Evolutionary conservation across 257 asterid genomes (phyloP).

Genomic region (Agastache rugosa): DNA sequence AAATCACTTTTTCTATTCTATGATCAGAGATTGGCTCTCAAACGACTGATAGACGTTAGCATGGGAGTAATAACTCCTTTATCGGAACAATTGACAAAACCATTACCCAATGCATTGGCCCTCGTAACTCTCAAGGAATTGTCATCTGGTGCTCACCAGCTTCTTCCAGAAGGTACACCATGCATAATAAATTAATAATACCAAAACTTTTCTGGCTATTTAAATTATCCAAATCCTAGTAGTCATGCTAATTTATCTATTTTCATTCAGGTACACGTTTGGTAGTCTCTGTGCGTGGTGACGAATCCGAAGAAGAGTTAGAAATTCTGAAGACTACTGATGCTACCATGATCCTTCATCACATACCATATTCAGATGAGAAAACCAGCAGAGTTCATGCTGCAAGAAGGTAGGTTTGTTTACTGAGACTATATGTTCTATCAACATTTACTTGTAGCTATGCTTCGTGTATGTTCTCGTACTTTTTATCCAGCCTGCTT

Average conservation of each 20-base stretch:
- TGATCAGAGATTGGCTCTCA: conserved; percentile 87
- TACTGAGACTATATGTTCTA: not conserved
- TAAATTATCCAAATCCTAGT: not conserved
- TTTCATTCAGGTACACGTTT: conserved; percentile 73
- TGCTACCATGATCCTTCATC: conserved; percentile 84
- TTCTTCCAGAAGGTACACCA: conserved; percentile 80
- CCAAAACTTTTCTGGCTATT: conserved; percentile 26
- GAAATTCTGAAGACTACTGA: conserved; percentile 73
- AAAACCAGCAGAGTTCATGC: conserved; percentile 93
- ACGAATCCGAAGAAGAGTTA: conserved; percentile 75
- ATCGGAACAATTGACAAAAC: conserved; percentile 92
- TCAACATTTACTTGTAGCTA: not conserved
- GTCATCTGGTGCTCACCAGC: conserved; percentile 84
- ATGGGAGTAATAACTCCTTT: conserved; percentile 97
- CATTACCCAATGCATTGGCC: conserved; percentile 80
- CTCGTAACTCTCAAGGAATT: conserved; percentile 80
- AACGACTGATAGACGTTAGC: conserved; percentile 85
- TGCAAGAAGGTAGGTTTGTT: conserved; percentile 70
- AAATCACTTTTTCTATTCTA: conserved; percentile 31
- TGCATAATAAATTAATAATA: conserved; percentile 21
- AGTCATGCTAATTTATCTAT: conserved; percentile 30
- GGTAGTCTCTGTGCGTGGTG: conserved; percentile 81
- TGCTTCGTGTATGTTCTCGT: not conserved
- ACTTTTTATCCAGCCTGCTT: not conserved
- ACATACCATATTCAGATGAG: conserved; percentile 74